phyloP scores from a whole-genome alignment of 1,284 basidiomycete genomes.

The Trametes sp. region DNA sequence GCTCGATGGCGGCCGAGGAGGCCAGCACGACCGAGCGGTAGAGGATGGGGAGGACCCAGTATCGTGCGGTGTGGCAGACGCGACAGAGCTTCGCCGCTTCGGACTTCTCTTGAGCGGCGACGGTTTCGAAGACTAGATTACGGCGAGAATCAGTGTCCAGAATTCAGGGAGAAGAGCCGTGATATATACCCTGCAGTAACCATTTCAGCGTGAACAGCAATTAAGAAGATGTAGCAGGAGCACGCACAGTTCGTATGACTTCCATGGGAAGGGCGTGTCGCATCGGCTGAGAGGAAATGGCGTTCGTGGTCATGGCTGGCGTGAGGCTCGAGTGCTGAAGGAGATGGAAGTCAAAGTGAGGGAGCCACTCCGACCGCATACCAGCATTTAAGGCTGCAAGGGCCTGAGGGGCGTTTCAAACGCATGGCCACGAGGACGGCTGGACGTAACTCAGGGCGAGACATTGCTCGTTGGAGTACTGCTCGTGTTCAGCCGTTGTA shows the following conservation, averaged over 20 bases:
- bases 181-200: neutral
- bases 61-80: constrained; percentile 39
- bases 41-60: constrained; percentile 44
- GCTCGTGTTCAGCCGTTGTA: no score
- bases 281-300: neutral
- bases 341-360: no score
- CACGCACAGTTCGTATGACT: constrained; percentile 9
- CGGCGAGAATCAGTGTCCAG: neutral
- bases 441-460: no score
- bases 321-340: no score
- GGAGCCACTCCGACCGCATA: no score
- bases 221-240: neutral
- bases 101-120: constrained; percentile 5
- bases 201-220: neutral
- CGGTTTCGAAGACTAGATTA: constrained; percentile 20
- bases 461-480: no score
- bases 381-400: no score
- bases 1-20: constrained; percentile 36
- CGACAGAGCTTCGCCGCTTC: constrained; percentile 33
- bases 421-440: no score
- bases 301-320: neutral
- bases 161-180: neutral
- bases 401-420: no score
- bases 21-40: constrained; percentile 44
- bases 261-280: constrained; percentile 12